Conservation (phyloP, 345 rosid species). For the Ceriops zippeliana region DNA sequence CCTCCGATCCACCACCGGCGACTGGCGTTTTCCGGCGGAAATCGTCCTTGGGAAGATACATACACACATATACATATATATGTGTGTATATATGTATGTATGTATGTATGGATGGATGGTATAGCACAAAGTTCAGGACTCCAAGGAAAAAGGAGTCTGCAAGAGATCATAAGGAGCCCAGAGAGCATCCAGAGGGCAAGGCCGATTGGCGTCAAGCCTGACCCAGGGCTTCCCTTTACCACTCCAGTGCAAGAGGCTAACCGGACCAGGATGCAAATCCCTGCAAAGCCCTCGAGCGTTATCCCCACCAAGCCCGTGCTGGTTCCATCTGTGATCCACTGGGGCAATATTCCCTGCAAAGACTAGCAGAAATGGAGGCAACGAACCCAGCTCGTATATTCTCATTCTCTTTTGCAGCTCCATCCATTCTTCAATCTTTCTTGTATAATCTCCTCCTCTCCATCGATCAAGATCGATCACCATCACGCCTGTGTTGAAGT, state of each 20-base stretch:
- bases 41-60: too few relatives aligned
- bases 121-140: constrained; percentile 15
- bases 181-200: constrained; percentile 31
- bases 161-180: constrained; percentile 39
- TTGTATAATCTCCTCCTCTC: constrained; percentile 65
- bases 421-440: constrained; percentile 91
- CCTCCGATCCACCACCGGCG: not conserved
- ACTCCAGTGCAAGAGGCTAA: constrained; percentile 33
- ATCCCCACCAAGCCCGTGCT: constrained; percentile 54
- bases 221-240: constrained; percentile 39
- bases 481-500: constrained; percentile 90
- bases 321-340: constrained; percentile 80
- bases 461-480: constrained; percentile 82
- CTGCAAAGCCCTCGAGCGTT: constrained; percentile 29
- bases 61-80: too few relatives aligned
- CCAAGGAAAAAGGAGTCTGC: constrained; percentile 34
- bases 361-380: constrained; percentile 72
- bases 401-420: constrained; percentile 62
- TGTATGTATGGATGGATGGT: not conserved
- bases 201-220: constrained; percentile 30
- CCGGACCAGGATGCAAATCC: constrained; percentile 34
- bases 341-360: constrained; percentile 68
- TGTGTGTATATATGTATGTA: not conserved
- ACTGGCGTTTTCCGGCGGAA: not conserved
- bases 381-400: constrained; percentile 71